Base-by-base conservation (phyloP, 345 rosid genomes). In the Erucastrum elatum region DNA sequence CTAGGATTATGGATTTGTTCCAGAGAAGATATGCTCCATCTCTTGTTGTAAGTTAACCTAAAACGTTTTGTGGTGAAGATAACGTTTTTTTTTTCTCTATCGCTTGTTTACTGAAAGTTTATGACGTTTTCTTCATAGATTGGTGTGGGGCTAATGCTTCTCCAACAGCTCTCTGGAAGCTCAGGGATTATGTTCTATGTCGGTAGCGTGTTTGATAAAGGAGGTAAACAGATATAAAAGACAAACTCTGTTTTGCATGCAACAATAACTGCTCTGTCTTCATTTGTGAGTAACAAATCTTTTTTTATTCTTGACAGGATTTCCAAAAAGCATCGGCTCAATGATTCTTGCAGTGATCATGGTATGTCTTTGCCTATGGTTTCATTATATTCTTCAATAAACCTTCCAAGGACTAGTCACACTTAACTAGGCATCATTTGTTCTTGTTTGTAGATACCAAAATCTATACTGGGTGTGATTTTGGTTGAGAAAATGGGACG, bases 401-500 rank as follows among this genome's bases (percentile, higher is more conserved):
- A 41, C 64, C 60, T 58, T 27, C 55, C 37, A 51, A 74, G 44
- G 33, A 65, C 11, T 60, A n/a, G n/a, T n/a, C n/a, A 51, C 0
- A 16, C 53, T 35, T 64, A 64, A 4, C 4, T 56, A 66, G 31
- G 56, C 6, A 15, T 70, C 49, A 35, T 65, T 4, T 46, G 25
- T 68, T 67, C 16, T 56, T 68, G 26, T 8, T 56, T 65, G 59
- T 78, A 87, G 88, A 39, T 87, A 53, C 81, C 86, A 3, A 62
- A 62, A 35, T 29, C 75, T 27, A 1, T 81, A 11, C 3, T 72
- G 5, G 76, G 84, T 68, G 8, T 85, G 4, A 25, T 82, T 21
- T 53, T 89, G 37, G 78, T 84, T 46, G 93, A 86, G 71, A 85
- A 64, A 76, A 78, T 56, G 69, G 93, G 91, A 58, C 83, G 90